Evolutionary conservation across 441 rosid genomes (phyloP), one percentile per base, ranked within the genome.

Genomic region (Mallotus japonicus): DNA sequence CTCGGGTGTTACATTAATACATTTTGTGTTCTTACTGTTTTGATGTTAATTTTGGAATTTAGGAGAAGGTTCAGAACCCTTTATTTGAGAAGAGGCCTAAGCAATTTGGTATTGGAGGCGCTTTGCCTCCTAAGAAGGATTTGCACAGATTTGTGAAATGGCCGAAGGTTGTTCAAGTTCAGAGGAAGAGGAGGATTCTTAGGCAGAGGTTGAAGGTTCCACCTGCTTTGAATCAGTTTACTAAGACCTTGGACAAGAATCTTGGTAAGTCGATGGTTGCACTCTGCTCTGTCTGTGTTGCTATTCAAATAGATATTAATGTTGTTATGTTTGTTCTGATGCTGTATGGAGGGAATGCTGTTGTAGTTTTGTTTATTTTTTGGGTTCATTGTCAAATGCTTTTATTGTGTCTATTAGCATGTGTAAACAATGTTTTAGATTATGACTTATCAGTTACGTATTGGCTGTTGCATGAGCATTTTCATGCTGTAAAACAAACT

Each of bases 141-240:
- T 77, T 94, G 74, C 83, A 89, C 14, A 80, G 96, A 0, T 92
- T 87, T 37, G 95, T 94, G 59, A 92, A 92, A 79, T 90, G 91
- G 89, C 97, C 97, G 0, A 89, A 94, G 77, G 79, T 87, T 16
- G 90, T 92, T 77, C 92, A 89, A 16, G 89, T 94, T 70, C 97
- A 92, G 71, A 89, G 99, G 86, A 89, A 92, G 76, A 90, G 87
- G 79, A 85, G 97, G 81, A 89, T 94, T 74, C 90, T 94, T 58
- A 85, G 80, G 84, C 93, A 90, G 76, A 84, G 99, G 72, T 84
- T 94, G 91, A 94, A 94, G 92, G 97, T 94, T 34, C 97, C 97
- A 14, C 98, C 97, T 2, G 87, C 96, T 3, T 74, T 92, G 50
- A 94, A 94, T 68, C 98, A 90, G 71, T 94, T 94, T 79, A 90